These are phyloP conservation scores for Malus sylvestris DNA, from an alignment of 306 rosid species.

Conservation along the genomic window DNA sequence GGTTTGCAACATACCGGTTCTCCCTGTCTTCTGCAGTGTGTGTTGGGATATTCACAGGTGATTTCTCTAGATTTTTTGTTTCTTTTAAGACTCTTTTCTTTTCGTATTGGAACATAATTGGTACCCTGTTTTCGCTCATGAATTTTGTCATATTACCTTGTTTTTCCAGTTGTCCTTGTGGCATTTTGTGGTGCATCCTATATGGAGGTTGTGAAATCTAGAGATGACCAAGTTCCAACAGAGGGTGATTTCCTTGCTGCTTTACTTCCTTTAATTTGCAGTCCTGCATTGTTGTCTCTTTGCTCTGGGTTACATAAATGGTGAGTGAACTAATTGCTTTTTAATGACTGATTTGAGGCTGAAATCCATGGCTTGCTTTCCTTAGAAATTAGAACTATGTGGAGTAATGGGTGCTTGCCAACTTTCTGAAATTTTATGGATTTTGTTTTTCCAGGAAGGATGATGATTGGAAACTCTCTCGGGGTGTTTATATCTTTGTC, in stretches of 20 bases:
- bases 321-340: constrained; percentile 38
- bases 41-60: constrained; percentile 84
- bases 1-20: constrained; percentile 95
- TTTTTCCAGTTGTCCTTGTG: constrained; percentile 63
- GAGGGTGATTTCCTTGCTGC: constrained; percentile 94
- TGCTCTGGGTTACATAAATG: constrained; percentile 90
- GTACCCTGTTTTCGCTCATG: constrained; percentile 1
- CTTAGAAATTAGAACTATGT: constrained; percentile 4
- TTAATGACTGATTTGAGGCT: background rate
- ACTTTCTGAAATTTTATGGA: constrained; percentile 14
- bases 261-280: constrained; percentile 84
- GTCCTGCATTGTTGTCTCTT: constrained; percentile 93
- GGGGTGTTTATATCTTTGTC: constrained; percentile 81
- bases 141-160: background rate
- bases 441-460: constrained; percentile 73
- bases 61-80: constrained; percentile 2
- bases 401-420: constrained; percentile 18
- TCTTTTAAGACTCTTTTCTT: constrained; percentile 1
- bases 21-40: constrained; percentile 80
- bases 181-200: constrained; percentile 91
- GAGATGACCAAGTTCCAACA: constrained; percentile 71
- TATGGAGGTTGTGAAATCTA: constrained; percentile 74
- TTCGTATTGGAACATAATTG: constrained; percentile 2
- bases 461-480: constrained; percentile 94
- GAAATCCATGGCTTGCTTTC: background rate